phyloP scores from a whole-genome alignment of 768 basidiomycete genomes.

The Termitomyces bulborhizus region DNA sequence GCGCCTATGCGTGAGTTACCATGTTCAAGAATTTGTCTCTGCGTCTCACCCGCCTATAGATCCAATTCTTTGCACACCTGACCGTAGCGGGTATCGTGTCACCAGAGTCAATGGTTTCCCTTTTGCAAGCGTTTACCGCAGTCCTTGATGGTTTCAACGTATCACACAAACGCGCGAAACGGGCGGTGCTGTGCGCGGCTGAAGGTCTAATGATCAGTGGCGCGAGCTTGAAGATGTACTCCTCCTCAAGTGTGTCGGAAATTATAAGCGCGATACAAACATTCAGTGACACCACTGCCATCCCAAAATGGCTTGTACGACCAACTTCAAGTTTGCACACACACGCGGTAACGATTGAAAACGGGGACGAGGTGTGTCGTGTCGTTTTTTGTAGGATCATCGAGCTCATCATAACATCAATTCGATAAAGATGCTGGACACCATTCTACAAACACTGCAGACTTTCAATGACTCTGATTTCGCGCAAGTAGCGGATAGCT shows the following conservation, averaged over 20 bases:
- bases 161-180: constrained; percentile 77
- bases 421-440: constrained; percentile 61
- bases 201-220: constrained; percentile 81
- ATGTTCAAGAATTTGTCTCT: neutral
- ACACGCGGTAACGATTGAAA: constrained; percentile 34
- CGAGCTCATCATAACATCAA: constrained; percentile 3
- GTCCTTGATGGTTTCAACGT: constrained; percentile 90
- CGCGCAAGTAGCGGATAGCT: constrained; percentile 44
- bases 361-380: constrained; percentile 53
- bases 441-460: constrained; percentile 56
- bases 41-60: constrained; percentile 36
- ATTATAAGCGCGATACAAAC: constrained; percentile 68
- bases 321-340: constrained; percentile 52
- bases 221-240: constrained; percentile 52
- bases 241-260: constrained; percentile 52
- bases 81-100: constrained; percentile 73
- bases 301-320: constrained; percentile 60
- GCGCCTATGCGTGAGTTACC: constrained; percentile 68
- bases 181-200: constrained; percentile 73
- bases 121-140: constrained; percentile 78
- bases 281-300: constrained; percentile 56
- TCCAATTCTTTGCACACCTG: constrained; percentile 90
- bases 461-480: constrained; percentile 59
- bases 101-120: constrained; percentile 68
- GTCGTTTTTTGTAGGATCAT: neutral